Evolutionary conservation across 805 yeast genomes (phyloP), one percentile per base, ranked within the genome.

Genomic region (Debaryomyces castellii): DNA sequence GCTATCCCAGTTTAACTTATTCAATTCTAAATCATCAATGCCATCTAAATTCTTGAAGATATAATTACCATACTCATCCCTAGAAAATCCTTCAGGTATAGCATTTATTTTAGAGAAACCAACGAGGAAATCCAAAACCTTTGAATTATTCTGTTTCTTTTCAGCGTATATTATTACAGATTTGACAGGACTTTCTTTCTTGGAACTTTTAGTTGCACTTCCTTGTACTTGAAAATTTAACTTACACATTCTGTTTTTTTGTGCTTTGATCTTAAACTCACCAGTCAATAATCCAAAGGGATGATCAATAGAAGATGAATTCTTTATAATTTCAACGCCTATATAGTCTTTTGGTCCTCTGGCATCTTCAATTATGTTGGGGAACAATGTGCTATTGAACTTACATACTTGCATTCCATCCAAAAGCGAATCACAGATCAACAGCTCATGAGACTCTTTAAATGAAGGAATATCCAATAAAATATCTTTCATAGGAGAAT

Each of bases 201-300:
- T 14, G 5, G 39, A 46, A 12, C 43, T 43, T 38, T 46, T 45
- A 4, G 51, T 57, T 49, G 48, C 68, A 2, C 73, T 60, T 1
- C 64, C 66, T 0, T 80, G 66, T 1, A 79, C 65, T 56, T 82
- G 78, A 70, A 89, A 88, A 16, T 63, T 65, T 30, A 89, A 50
- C 21, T 70, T 71, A 64, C 96, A 89, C 46, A 74, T 74, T 55
- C 96, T 76, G 61, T 82, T 84, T 25, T 81, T 80, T 12, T 74
- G 74, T 2, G 78, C 87, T 35, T 71, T 68, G 40, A 89, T 78
- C 43, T 64, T 64, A 33, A 89, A 55, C 37, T 83, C 83, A 1
- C 88, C 90, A 16, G 76, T 74, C 47, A 83, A 69, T 43, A 90
- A 87, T 0, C 84, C 83, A 60, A 82, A 86, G 1, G 85, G 78